These are phyloP conservation scores for Gracilaria gracilis DNA, from an alignment of 23 red algal species.

Conservation along the genomic window DNA sequence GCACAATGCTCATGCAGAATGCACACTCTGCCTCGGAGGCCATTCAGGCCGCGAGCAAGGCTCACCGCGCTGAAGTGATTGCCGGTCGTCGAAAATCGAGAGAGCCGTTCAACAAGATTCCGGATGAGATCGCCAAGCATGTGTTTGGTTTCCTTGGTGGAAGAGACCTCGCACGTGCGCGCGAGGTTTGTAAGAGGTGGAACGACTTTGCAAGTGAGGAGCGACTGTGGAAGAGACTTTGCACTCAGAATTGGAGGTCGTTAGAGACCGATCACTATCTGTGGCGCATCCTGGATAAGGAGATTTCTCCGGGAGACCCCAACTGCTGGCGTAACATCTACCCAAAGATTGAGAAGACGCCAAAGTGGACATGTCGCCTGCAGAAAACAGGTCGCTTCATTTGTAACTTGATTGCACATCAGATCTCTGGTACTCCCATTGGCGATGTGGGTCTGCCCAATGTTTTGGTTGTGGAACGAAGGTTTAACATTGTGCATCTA, in stretches of 20 bases:
- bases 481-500: constrained; percentile 95
- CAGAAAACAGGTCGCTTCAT: constrained; percentile 99
- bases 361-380: constrained; percentile 86
- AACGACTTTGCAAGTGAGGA: constrained; percentile 90
- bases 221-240: constrained; percentile 89
- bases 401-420: constrained; percentile 95
- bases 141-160: constrained; percentile 90
- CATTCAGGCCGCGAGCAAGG: constrained; percentile 38
- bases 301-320: constrained; percentile 27
- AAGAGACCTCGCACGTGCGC: constrained; percentile 75
- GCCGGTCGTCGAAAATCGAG: constrained; percentile 43
- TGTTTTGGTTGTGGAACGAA: constrained; percentile 91
- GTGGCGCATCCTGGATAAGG: constrained; percentile 80
- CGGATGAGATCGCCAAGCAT: constrained; percentile 86
- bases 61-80: constrained; percentile 33
- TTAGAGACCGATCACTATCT: constrained; percentile 78
- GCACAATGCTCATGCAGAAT: constrained; percentile 87
- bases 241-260: constrained; percentile 79
- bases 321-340: constrained; percentile 85
- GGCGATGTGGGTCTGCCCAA: constrained; percentile 71
- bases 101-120: constrained; percentile 67
- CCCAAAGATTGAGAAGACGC: constrained; percentile 64
- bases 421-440: constrained; percentile 81
- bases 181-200: constrained; percentile 89
- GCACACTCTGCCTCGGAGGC: constrained; percentile 54